These are phyloP conservation scores for Yamadazyma atmosphaerica DNA, from an alignment of 1,139 yeast genomes.

Conservation along the genomic window DNA sequence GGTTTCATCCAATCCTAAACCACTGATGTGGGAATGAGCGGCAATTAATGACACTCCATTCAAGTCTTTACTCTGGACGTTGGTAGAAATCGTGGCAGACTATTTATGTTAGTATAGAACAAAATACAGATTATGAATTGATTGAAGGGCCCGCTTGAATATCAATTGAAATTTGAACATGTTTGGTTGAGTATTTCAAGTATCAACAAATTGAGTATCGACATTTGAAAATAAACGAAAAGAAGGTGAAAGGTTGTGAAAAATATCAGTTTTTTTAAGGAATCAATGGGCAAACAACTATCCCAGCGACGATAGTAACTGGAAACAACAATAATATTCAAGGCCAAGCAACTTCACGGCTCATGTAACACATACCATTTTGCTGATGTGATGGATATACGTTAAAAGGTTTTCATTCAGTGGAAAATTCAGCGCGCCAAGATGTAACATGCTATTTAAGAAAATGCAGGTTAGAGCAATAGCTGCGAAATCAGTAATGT, in stretches of 20 bases:
- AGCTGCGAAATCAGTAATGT: background rate
- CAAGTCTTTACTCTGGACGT: slow-evolving; percentile 43
- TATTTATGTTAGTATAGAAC: slow-evolving; percentile 17
- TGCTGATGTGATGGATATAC: background rate
- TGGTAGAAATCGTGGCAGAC: slow-evolving; percentile 34
- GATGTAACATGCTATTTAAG: too few relatives aligned
- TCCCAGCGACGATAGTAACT: too few relatives aligned
- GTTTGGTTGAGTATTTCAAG: too few relatives aligned
- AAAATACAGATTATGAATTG: too few relatives aligned
- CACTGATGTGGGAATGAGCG: slow-evolving; percentile 95
- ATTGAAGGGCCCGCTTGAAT: background rate
- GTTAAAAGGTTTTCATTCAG: background rate
- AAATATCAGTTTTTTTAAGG: too few relatives aligned
- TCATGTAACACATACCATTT: background rate
- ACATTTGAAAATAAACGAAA: too few relatives aligned
- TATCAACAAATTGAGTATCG: too few relatives aligned
- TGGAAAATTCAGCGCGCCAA: background rate
- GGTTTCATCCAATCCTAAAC: slow-evolving; percentile 89
- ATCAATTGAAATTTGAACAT: too few relatives aligned
- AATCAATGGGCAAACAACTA: too few relatives aligned
- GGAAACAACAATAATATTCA: too few relatives aligned
- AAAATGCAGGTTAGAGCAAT: background rate
- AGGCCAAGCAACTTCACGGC: too few relatives aligned
- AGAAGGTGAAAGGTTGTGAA: too few relatives aligned
- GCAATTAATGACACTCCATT: slow-evolving; percentile 76